Conservation (phyloP, 1,284 basidiomycete species). For the Ustilago lituana region DNA sequence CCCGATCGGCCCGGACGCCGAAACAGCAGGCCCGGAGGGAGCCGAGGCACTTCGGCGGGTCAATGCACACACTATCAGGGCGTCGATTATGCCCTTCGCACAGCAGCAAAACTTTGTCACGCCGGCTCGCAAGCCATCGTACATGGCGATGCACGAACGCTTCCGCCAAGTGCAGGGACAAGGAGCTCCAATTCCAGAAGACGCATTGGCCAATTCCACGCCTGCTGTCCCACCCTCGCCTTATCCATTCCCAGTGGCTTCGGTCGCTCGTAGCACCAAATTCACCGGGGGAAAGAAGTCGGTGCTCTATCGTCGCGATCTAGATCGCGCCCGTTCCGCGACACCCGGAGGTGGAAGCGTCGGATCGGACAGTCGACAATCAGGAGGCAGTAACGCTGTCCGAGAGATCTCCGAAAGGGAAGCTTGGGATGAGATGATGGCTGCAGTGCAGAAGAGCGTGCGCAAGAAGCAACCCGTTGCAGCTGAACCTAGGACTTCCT, state of each 20-base stretch:
- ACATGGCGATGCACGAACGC: slow-evolving; percentile 45
- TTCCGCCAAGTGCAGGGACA: slow-evolving; percentile 42
- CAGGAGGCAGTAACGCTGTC: slow-evolving; percentile 63
- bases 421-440: slow-evolving; percentile 64
- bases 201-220: slow-evolving; percentile 23
- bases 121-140: slow-evolving; percentile 53
- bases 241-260: slow-evolving; percentile 61
- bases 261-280: slow-evolving; percentile 24
- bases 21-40: not conserved
- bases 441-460: slow-evolving; percentile 62
- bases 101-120: slow-evolving; percentile 53
- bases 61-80: slow-evolving; percentile 2
- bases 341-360: slow-evolving; percentile 48
- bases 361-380: slow-evolving; percentile 64
- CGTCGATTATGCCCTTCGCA: slow-evolving; percentile 3
- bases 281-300: slow-evolving; percentile 32
- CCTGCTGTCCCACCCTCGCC: slow-evolving; percentile 57
- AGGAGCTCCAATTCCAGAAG: slow-evolving; percentile 35
- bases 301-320: slow-evolving; percentile 43
- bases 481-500: slow-evolving; percentile 12
- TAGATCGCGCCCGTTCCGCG: slow-evolving; percentile 52
- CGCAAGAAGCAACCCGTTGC: slow-evolving; percentile 50
- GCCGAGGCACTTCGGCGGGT: not conserved
- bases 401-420: slow-evolving; percentile 64
- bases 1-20: slow-evolving; percentile 6